Evolutionary conservation across 2,329 filamentous ascomycete genomes (phyloP), one percentile per base, ranked within the genome.

Genomic region (Periglandula ipomoeae): DNA sequence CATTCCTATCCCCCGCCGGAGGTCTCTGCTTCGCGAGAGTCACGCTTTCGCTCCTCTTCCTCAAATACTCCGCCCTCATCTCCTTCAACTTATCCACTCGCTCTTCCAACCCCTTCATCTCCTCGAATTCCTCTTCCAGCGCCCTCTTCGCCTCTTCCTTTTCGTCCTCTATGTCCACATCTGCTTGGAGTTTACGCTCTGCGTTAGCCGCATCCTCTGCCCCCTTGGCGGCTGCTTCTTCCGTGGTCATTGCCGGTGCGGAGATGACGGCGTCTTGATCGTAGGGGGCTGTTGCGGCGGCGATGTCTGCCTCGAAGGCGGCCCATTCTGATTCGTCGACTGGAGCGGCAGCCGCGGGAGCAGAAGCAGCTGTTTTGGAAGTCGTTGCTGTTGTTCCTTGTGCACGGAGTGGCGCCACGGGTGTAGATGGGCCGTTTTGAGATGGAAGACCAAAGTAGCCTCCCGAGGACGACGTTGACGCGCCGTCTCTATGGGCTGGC

Each of bases 231-330:
- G 76, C 80, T 0, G 84, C 55, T 57, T 88, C 78, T 4, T 79
- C 78, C 0, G 79, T 75, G 2, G 80, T 79, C 61, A 89, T 70
- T 3, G 83, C 84, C 0, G 83, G 81, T 0, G 84, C 85, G 2
- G 77, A 82, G 54, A 89, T 87, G 3, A 81, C 78, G 6, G 79
- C 81, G 50, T 76, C 73, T 38, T 65, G 60, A 20, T 62, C 58
- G 52, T 65, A 65, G 2, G 67, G 58, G 2, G 59, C 60, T 24
- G 63, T 56, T 22, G 70, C 61, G 26, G 70, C 67, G 17, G 81
- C 84, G 48, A 95, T 82, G 47, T 95, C 87, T 3, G 86, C 85
- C 62, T 95, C 85, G 61, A 95, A 94, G 8, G 87, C 87, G 2
- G 87, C 85, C 86, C 87, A 93, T 65, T 93, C 87, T 47, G 84